Base-by-base conservation (phyloP, 176 grass and related monocot genomes). In the Phragmites australis region DNA sequence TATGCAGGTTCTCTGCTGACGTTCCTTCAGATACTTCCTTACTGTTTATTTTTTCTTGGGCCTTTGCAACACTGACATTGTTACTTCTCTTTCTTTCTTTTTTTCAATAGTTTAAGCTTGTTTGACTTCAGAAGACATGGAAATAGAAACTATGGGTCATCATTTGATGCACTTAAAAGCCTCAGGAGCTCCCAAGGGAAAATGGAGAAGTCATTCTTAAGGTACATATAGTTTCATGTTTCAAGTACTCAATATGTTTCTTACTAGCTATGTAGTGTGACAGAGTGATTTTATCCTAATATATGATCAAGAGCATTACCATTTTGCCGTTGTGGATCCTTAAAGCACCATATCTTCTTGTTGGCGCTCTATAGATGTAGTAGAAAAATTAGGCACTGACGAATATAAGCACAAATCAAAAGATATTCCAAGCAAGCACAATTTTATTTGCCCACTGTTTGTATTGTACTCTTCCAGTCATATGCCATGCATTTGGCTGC, bases 121-220 rank as follows among this genome's bases (percentile, higher is more conserved):
- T 99, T 99, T 69, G 82, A 96, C 88, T 96, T 99, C 69, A 86
- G 70, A 91, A 91, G 81, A 65, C 97, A 99, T 80, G 97, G 97
- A 29, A 99, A 99, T 72, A 95, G 70, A 75, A 94, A 95, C 77
- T 93, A 93, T 86, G 96, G 83, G 54, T 95, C 96, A 5, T 90
- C 96, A 58, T 96, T 77, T 83, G 77, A 90, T 86, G 87, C 84
- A 40, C 76, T 77, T 43, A 91, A 89, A 90, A 79, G 64, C 4
- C 78, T 89, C 77, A 87, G 92, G 77, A 99, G 97, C 72, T 96
- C 97, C 64, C 97, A 99, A 89, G 97, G 97, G 37, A 99, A 99
- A 89, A 86, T 93, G 88, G 97, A 99, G 82, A 99, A 99, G 88
- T 99, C 97, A 81, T 96, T 95, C 72, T 88, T 99, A 82, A 99